These are phyloP conservation scores for Acrocalymma vagum DNA, from an alignment of 2,329 filamentous ascomycete species.

Conservation along the genomic window DNA sequence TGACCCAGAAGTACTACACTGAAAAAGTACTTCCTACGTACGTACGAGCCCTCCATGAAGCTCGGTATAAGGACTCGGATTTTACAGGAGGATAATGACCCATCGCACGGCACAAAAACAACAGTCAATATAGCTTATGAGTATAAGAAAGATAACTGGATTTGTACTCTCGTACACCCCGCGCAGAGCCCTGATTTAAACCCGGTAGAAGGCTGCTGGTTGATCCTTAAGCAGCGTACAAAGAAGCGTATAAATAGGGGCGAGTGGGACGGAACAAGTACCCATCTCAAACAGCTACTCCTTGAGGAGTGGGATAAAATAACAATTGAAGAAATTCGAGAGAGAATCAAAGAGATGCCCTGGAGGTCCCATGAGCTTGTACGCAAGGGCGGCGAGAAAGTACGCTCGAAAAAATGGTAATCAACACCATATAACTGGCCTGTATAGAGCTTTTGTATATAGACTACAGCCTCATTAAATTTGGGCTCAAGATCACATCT, in stretches of 20 bases:
- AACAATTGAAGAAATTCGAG: neutral
- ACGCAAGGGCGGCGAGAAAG: neutral
- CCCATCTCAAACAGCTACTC: slow-evolving; percentile 1
- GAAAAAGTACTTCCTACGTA: slow-evolving; percentile 7
- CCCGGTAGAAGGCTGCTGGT: slow-evolving; percentile 9
- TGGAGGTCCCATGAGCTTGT: neutral
- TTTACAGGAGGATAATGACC: slow-evolving; percentile 12
- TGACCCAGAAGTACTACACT: slow-evolving; percentile 7
- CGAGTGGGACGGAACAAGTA: slow-evolving; percentile 2
- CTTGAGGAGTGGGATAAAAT: slow-evolving; percentile 4
- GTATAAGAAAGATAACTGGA: neutral
- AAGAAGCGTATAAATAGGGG: neutral
- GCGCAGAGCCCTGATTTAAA: slow-evolving; percentile 10
- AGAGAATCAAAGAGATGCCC: slow-evolving; percentile 1
- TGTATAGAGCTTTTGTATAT: no score
- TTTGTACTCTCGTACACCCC: slow-evolving; percentile 4
- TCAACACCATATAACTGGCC: slow-evolving; percentile 5
- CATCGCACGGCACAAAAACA: slow-evolving; percentile 6
- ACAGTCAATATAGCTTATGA: neutral
- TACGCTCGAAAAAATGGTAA: slow-evolving; percentile 1
- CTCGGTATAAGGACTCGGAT: neutral
- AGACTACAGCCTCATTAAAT: no score
- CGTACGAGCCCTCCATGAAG: neutral
- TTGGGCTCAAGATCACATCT: no score
- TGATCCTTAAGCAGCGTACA: slow-evolving; percentile 7